A percentile compares a stretch with the other conserved stretches of the same genome.
phyloP scores from a whole-genome alignment of 768 basidiomycete genomes.

The Gelatoporia subvermispora region DNA sequence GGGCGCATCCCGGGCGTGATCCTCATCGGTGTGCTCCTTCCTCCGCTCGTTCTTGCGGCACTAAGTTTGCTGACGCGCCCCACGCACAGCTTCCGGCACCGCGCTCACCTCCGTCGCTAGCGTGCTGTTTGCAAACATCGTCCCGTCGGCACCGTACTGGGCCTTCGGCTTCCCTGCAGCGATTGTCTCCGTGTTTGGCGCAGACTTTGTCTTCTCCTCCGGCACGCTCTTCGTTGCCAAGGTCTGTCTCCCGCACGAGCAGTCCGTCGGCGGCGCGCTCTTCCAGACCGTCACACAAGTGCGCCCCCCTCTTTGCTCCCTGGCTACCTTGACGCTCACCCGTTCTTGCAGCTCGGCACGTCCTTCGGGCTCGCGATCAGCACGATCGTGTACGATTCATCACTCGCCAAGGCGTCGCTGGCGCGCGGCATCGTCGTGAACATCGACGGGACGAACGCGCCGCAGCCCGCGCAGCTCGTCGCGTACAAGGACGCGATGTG shows the following conservation, averaged over 20 bases:
- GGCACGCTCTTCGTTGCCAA: slow-evolving; percentile 76
- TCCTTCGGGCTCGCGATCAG: slow-evolving; percentile 67
- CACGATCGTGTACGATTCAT: slow-evolving; percentile 65
- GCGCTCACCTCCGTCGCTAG: slow-evolving; percentile 51
- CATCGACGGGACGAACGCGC: slow-evolving; percentile 24
- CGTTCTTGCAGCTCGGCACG: slow-evolving; percentile 48
- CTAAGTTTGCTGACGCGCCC: too few species aligned
- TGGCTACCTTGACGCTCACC: neutral
- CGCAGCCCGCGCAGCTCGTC: slow-evolving; percentile 34
- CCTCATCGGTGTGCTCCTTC: slow-evolving; percentile 48
- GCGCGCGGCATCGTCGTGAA: slow-evolving; percentile 28
- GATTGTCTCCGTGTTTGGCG: slow-evolving; percentile 62
- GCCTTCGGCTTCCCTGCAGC: slow-evolving; percentile 71
- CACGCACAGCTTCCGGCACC: slow-evolving; percentile 44
- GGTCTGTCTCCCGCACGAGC: slow-evolving; percentile 60
- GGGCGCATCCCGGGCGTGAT: slow-evolving; percentile 49
- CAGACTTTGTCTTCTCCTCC: slow-evolving; percentile 69
- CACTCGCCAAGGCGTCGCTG: slow-evolving; percentile 31
- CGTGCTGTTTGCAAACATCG: slow-evolving; percentile 65
- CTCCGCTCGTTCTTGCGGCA: too few species aligned
- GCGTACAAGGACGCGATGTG: slow-evolving; percentile 65
- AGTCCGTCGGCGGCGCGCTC: slow-evolving; percentile 68
- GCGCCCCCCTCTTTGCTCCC: slow-evolving; percentile 7
- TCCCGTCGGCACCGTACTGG: slow-evolving; percentile 60
- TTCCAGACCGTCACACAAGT: slow-evolving; percentile 80